These are phyloP conservation scores for Lachnellula arida DNA, from an alignment of 2,329 filamentous ascomycete genomes.

Conservation along the genomic window DNA sequence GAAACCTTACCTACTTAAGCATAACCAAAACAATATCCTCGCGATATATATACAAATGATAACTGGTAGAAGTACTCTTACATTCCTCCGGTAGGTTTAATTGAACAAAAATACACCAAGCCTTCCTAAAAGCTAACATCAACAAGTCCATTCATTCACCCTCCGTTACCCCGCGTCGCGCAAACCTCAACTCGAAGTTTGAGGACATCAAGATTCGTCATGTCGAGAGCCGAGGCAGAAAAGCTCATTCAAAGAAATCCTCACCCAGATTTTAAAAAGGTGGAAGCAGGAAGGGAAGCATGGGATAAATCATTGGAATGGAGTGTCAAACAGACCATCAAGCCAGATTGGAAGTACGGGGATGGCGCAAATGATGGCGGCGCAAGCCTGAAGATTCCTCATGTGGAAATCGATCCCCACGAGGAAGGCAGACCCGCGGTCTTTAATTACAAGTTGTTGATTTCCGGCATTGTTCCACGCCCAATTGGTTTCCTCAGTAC, in stretches of 20 bases:
- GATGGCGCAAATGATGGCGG: slow-evolving; percentile 54
- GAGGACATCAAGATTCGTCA: slow-evolving; percentile 11
- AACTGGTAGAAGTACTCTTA: background rate
- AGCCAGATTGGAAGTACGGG: slow-evolving; percentile 62
- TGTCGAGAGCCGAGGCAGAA: slow-evolving; percentile 34
- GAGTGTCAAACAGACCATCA: slow-evolving; percentile 57
- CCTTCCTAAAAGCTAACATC: background rate
- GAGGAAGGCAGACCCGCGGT: slow-evolving; percentile 59
- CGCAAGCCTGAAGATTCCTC: slow-evolving; percentile 45
- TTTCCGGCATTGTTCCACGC: slow-evolving; percentile 75
- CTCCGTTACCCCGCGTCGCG: background rate
- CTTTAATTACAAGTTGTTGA: slow-evolving; percentile 90
- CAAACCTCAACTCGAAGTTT: background rate
- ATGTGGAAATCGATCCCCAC: slow-evolving; percentile 79
- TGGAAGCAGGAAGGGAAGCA: slow-evolving; percentile 60
- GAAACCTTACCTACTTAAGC: background rate
- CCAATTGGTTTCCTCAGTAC: slow-evolving; percentile 67
- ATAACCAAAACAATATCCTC: background rate
- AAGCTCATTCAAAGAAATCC: slow-evolving; percentile 52
- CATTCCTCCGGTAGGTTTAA: background rate
- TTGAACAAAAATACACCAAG: background rate
- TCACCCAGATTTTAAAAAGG: slow-evolving; percentile 69
- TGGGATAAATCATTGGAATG: slow-evolving; percentile 49
- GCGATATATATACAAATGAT: background rate
- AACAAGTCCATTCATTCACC: background rate